Evolutionary conservation across 306 rosid species (phyloP).

Genomic region (Medicago lupulina): DNA sequence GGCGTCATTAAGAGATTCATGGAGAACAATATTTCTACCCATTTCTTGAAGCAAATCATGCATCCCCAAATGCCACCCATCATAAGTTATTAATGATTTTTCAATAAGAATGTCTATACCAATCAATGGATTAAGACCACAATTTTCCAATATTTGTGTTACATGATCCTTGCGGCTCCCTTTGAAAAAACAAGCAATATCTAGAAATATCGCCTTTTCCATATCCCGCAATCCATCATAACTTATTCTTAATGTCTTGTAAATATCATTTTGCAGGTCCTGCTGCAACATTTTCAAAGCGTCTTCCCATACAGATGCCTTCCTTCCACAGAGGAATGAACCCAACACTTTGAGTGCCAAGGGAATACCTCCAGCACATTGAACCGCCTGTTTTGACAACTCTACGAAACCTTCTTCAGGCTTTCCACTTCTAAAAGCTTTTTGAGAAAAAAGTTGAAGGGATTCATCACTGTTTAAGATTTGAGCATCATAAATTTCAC

Average conservation of each 20-base stretch:
- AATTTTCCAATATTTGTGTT: slow-evolving; percentile 30
- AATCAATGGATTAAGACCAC: slow-evolving; percentile 28
- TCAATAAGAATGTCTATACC: slow-evolving; percentile 38
- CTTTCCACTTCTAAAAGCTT: slow-evolving; percentile 31
- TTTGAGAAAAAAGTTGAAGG: slow-evolving; percentile 34
- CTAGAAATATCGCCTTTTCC: slow-evolving; percentile 37
- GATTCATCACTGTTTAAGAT: slow-evolving; percentile 17
- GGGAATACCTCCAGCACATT: slow-evolving; percentile 48
- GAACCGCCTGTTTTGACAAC: not conserved
- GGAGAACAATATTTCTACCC: slow-evolving; percentile 40
- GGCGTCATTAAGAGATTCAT: slow-evolving; percentile 42
- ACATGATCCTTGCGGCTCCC: slow-evolving; percentile 36
- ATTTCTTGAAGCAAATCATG: slow-evolving; percentile 43
- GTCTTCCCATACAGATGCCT: slow-evolving; percentile 36
- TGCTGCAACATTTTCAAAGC: slow-evolving; percentile 34
- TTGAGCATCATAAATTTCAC: not conserved
- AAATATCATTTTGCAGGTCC: slow-evolving; percentile 28
- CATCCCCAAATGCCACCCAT: slow-evolving; percentile 32
- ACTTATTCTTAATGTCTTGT: slow-evolving; percentile 32
- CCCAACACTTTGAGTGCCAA: slow-evolving; percentile 43
- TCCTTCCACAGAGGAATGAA: slow-evolving; percentile 39
- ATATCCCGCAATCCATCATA: slow-evolving; percentile 36
- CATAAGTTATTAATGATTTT: slow-evolving; percentile 39
- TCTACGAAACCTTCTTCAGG: slow-evolving; percentile 30
- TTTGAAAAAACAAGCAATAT: slow-evolving; percentile 50